These are phyloP conservation scores for Russula foetens DNA, from an alignment of 768 basidiomycete genomes.

Conservation along the genomic window DNA sequence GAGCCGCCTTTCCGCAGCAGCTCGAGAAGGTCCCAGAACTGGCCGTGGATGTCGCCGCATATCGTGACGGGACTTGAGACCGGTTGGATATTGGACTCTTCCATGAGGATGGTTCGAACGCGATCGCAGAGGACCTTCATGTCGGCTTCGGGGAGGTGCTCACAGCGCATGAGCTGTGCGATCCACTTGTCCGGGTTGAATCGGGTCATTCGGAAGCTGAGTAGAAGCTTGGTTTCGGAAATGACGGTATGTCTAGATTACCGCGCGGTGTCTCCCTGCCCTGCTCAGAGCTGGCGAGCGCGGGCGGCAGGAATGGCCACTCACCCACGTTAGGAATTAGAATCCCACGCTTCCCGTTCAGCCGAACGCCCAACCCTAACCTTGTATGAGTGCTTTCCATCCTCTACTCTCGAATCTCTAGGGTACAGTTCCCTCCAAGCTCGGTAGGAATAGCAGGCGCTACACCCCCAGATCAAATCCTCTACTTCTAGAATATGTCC, in stretches of 20 bases:
- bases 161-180: slow-evolving; percentile 76
- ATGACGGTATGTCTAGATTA: background rate
- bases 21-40: slow-evolving; percentile 96
- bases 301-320: too few species aligned
- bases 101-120: slow-evolving; percentile 82
- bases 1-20: slow-evolving; percentile 78
- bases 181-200: slow-evolving; percentile 74
- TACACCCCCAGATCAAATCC: too few species aligned
- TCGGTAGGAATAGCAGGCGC: too few species aligned
- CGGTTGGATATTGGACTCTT: slow-evolving; percentile 97
- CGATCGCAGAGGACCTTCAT: slow-evolving; percentile 91
- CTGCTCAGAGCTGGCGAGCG: background rate
- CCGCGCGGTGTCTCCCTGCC: background rate
- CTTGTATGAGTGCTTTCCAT: too few species aligned
- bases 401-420: too few species aligned
- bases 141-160: slow-evolving; percentile 81
- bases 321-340: background rate
- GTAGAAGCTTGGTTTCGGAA: background rate
- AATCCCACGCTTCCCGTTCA: background rate
- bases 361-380: too few species aligned
- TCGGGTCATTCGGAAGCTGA: slow-evolving; percentile 5
- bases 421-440: too few species aligned
- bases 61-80: slow-evolving; percentile 93
- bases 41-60: slow-evolving; percentile 95
- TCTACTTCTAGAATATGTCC: too few species aligned